phyloP scores from a whole-genome alignment of 192 early-diverging fungal species.

The Gaertneriomyces semiglobifer region DNA sequence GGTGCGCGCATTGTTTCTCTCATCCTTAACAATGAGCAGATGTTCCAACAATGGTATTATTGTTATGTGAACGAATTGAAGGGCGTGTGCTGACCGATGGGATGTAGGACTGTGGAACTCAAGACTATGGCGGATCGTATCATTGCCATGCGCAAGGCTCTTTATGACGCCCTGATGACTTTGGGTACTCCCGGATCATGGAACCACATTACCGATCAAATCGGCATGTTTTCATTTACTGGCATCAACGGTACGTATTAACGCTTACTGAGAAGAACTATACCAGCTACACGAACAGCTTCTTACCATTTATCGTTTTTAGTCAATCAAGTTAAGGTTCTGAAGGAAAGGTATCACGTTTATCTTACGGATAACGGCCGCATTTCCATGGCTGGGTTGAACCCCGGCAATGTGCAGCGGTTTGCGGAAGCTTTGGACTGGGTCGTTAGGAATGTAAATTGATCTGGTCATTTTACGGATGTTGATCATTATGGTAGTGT shows the following conservation, averaged over 20 bases:
- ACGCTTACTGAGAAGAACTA: background rate
- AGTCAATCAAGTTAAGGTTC: slow-evolving; percentile 68
- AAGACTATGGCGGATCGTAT: slow-evolving; percentile 86
- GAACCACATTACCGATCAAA: slow-evolving; percentile 93
- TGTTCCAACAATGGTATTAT: slow-evolving; percentile 79
- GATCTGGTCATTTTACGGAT: background rate
- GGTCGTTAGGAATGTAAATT: slow-evolving; percentile 73
- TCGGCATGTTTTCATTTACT: slow-evolving; percentile 98
- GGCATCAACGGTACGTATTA: slow-evolving; percentile 62
- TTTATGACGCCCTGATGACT: slow-evolving; percentile 62
- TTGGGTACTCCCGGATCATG: slow-evolving; percentile 88
- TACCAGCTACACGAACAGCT: background rate
- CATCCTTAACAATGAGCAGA: slow-evolving; percentile 76
- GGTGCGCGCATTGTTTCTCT: slow-evolving; percentile 82
- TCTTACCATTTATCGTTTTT: background rate
- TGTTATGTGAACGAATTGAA: background rate
- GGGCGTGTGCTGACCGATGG: background rate
- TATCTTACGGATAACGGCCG: slow-evolving; percentile 95
- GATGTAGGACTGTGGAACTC: slow-evolving; percentile 21
- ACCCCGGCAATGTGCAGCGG: slow-evolving; percentile 78
- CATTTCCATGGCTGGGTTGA: slow-evolving; percentile 90
- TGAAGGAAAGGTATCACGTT: slow-evolving; percentile 84
- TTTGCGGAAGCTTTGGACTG: slow-evolving; percentile 89
- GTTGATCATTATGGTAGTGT: too few species aligned
- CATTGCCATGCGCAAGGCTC: slow-evolving; percentile 75